A percentile compares a stretch with the other conserved stretches of the same genome.
phyloP scores from a whole-genome alignment of 305 asterid genomes.

The Ajuga reptans region DNA sequence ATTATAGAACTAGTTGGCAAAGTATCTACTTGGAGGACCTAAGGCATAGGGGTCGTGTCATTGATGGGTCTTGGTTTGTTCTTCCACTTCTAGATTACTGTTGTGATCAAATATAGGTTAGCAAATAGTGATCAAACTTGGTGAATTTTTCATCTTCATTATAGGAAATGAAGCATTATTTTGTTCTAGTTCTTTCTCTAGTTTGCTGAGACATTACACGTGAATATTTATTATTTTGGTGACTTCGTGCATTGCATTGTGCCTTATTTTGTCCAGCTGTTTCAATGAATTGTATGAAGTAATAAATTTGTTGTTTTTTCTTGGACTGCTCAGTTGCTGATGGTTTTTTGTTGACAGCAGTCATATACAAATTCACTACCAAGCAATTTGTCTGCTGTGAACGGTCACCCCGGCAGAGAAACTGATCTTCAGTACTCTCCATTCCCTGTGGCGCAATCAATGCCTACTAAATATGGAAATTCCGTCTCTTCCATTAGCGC shows the following conservation, averaged over 20 bases:
- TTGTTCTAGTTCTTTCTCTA: background rate
- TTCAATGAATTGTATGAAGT: background rate
- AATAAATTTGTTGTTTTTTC: background rate
- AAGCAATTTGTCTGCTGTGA: constrained; percentile 50
- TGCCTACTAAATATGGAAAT: constrained; percentile 52
- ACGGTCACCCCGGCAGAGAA: constrained; percentile 59
- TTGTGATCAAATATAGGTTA: background rate
- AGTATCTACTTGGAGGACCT: background rate
- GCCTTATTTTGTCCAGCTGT: background rate
- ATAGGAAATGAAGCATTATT: background rate
- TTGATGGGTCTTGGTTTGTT: background rate
- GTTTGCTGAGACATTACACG: background rate
- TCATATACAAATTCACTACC: constrained; percentile 59
- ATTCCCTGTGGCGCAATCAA: constrained; percentile 51
- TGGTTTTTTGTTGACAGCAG: constrained; percentile 38
- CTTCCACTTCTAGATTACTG: background rate
- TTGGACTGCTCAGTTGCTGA: constrained; percentile 21
- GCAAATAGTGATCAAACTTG: background rate
- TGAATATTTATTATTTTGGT: background rate
- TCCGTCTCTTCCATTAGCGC: constrained; percentile 47
- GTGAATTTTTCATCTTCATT: background rate
- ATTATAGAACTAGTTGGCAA: too few species aligned
- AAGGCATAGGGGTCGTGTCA: background rate
- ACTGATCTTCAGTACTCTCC: constrained; percentile 70
- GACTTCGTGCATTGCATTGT: background rate